Percentiles rank a stretch among this genome's conserved stretches.
These are phyloP conservation scores for Isatis tinctoria DNA, from an alignment of 345 rosid species.

Conservation along the genomic window DNA sequence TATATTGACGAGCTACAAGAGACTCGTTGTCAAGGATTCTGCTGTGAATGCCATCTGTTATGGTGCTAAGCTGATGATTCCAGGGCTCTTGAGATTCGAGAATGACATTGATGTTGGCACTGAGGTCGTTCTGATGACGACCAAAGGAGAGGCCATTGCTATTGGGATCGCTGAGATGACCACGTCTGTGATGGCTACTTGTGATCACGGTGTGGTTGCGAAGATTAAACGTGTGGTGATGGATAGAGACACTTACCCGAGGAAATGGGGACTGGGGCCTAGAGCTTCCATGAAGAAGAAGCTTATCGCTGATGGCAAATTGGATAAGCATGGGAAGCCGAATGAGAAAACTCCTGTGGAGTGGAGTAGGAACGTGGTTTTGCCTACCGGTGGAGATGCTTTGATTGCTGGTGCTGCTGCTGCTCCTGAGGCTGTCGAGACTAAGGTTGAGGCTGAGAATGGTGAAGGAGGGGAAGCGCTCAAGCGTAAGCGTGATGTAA, in stretches of 20 bases:
- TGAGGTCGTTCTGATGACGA: constrained; percentile 91
- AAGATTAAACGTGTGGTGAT: constrained; percentile 96
- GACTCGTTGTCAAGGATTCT: constrained; percentile 87
- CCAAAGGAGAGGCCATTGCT: constrained; percentile 93
- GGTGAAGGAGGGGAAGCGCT: constrained; percentile 38
- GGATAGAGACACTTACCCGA: constrained; percentile 96
- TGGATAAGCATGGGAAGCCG: constrained; percentile 90
- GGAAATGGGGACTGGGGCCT: constrained; percentile 96
- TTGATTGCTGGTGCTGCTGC: constrained; percentile 71
- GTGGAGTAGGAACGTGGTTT: constrained; percentile 69
- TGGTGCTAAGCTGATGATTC: constrained; percentile 95
- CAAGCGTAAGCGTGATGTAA: constrained; percentile 53
- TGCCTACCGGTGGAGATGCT: constrained; percentile 76
- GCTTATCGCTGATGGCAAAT: constrained; percentile 67
- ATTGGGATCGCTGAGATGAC: constrained; percentile 98
- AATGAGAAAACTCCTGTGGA: constrained; percentile 74
- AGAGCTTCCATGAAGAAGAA: constrained; percentile 88
- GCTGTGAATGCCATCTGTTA: constrained; percentile 95
- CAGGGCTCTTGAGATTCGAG: constrained; percentile 83
- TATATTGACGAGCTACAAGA: constrained; percentile 85
- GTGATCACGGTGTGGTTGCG: constrained; percentile 96
- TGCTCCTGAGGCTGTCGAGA: constrained; percentile 25
- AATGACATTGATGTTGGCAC: constrained; percentile 83
- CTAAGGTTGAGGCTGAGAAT: constrained; percentile 31
- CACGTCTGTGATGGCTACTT: constrained; percentile 87